These are phyloP conservation scores for Leccinum pachyderme DNA, from an alignment of 1,284 basidiomycete genomes.

Conservation along the genomic window DNA sequence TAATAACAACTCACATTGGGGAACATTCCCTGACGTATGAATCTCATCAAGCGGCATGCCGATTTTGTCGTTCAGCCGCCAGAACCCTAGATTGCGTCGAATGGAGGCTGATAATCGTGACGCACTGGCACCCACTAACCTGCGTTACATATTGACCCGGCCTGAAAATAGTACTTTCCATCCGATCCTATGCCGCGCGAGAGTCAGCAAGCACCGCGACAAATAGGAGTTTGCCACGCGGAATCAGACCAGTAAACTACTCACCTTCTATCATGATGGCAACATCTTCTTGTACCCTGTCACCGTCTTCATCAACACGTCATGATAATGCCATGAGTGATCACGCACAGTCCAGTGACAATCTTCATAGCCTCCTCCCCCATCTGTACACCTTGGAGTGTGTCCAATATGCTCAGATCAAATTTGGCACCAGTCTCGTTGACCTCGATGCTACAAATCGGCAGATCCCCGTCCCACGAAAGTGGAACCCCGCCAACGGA, in stretches of 20 bases:
- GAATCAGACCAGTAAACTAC: conserved; percentile 32
- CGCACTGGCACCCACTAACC: conserved; percentile 37
- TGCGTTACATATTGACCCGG: conserved; percentile 65
- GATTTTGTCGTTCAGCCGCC: conserved; percentile 75
- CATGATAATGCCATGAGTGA: neutral
- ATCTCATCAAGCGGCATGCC: conserved; percentile 71
- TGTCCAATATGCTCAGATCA: conserved; percentile 41
- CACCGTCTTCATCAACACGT: conserved; percentile 10
- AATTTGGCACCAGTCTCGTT: conserved; percentile 52
- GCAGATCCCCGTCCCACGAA: conserved; percentile 48
- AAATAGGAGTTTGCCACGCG: conserved; percentile 11
- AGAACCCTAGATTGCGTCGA: conserved; percentile 51
- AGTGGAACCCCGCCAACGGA: conserved; percentile 37
- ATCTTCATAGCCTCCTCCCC: conserved; percentile 59
- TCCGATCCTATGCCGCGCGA: conserved; percentile 44
- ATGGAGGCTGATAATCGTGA: neutral
- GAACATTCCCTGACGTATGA: conserved; percentile 60
- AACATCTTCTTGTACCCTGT: conserved; percentile 67
- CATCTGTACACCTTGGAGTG: conserved; percentile 26
- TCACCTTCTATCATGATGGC: conserved; percentile 74
- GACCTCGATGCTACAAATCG: conserved; percentile 49
- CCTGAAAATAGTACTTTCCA: conserved; percentile 70
- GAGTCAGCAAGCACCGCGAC: conserved; percentile 20
- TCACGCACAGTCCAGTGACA: conserved; percentile 54
- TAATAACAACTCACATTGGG: conserved; percentile 53